phyloP scores from a whole-genome alignment of 1,139 yeast genomes.

The Diutina ranongensis region DNA sequence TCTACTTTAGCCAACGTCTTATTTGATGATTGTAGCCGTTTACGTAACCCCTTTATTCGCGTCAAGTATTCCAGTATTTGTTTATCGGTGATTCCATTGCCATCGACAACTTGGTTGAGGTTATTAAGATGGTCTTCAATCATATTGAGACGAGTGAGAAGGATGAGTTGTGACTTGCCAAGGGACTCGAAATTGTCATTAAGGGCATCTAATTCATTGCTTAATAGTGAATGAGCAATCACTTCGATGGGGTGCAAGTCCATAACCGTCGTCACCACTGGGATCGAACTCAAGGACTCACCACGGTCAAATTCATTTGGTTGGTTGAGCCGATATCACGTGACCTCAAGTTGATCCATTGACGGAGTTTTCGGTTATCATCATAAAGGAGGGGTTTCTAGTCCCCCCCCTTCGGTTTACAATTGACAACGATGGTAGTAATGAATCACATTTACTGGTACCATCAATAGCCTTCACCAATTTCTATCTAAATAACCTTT shows the following conservation, averaged over 20 bases:
- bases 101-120: constrained; percentile 13
- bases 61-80: constrained; percentile 11
- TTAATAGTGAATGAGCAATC: constrained; percentile 43
- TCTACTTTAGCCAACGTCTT: constrained; percentile 26
- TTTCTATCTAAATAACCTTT: no score
- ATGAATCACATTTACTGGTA: no score
- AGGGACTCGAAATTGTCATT: constrained; percentile 41
- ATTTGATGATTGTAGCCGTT: constrained; percentile 21
- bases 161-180: constrained; percentile 44
- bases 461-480: no score
- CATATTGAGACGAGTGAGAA: constrained; percentile 35
- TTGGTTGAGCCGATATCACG: no score
- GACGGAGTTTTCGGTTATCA: no score
- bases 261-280: no score
- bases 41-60: constrained; percentile 22
- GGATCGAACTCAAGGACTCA: no score
- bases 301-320: no score
- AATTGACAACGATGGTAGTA: no score
- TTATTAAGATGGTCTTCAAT: constrained; percentile 25
- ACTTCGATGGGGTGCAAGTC: constrained; percentile 45
- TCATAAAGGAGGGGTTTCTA: no score
- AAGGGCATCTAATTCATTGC: constrained; percentile 40
- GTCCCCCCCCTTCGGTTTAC: no score
- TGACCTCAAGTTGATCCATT: no score
- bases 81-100: constrained; percentile 11